Percentiles rank a stretch among this genome's conserved stretches.
phyloP scores from a whole-genome alignment of 345 rosid species.

The Heritiera littoralis region DNA sequence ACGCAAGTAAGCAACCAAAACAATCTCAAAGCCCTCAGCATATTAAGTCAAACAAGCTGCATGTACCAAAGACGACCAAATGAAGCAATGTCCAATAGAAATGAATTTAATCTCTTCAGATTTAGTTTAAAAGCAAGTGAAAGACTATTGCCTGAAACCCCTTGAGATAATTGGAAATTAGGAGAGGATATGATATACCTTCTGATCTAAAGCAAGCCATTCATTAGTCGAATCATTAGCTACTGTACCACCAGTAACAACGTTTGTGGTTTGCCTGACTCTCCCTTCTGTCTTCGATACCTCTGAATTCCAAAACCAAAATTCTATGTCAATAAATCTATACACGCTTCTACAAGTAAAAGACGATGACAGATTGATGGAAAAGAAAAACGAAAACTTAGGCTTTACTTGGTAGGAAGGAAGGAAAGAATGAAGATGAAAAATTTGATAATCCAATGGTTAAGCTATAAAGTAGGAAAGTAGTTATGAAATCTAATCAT shows the following conservation, averaged over 20 bases:
- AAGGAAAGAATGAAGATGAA: too few species aligned
- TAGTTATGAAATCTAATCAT: too few species aligned
- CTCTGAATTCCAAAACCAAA: conserved; percentile 47
- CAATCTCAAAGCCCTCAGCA: not conserved
- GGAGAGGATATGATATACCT: conserved; percentile 43
- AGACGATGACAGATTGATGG: too few species aligned
- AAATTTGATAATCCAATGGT: too few species aligned
- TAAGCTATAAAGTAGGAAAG: too few species aligned
- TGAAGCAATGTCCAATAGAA: not conserved
- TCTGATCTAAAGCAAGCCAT: conserved; percentile 93
- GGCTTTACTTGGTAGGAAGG: too few species aligned
- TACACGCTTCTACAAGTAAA: too few species aligned
- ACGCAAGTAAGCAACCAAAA: conserved; percentile 21
- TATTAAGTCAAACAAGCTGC: not conserved
- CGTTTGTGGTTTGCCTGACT: conserved; percentile 89
- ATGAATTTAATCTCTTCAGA: not conserved
- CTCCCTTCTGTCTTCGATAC: conserved; percentile 93
- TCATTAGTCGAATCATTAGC: conserved; percentile 83
- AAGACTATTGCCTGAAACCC: too few species aligned
- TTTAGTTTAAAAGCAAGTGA: not conserved
- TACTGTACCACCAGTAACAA: conserved; percentile 91
- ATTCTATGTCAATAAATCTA: conserved; percentile 11
- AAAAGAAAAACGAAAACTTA: too few species aligned
- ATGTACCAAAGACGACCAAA: not conserved
- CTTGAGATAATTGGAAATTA: too few species aligned